phyloP scores from a whole-genome alignment of 441 rosid species.

The Biscutella laevigata region DNA sequence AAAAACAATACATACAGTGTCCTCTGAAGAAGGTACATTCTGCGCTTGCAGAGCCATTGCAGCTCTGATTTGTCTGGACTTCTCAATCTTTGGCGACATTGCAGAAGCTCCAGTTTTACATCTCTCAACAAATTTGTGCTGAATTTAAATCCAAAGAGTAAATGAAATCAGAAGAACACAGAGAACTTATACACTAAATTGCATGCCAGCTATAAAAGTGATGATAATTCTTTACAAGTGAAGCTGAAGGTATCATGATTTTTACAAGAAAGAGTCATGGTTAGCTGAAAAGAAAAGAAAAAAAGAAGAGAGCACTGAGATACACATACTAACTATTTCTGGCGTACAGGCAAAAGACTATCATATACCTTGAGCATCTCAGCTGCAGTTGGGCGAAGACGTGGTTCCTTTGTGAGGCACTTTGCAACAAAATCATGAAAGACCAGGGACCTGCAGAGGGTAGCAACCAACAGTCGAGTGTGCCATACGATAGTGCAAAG shows the following conservation, averaged over 20 bases:
- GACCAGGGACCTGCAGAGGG: slow-evolving; percentile 76
- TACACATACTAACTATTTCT: slow-evolving; percentile 4
- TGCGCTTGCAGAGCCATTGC: slow-evolving; percentile 60
- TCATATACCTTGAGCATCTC: slow-evolving; percentile 88
- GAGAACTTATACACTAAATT: slow-evolving; percentile 1
- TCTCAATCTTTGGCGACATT: slow-evolving; percentile 87
- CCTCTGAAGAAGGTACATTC: slow-evolving; percentile 38
- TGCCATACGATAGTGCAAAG: slow-evolving; percentile 3
- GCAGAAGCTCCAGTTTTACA: slow-evolving; percentile 85
- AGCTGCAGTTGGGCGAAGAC: slow-evolving; percentile 86
- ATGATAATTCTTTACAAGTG: slow-evolving; percentile 11
- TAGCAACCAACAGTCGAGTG: slow-evolving; percentile 13
- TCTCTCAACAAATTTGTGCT: slow-evolving; percentile 95
- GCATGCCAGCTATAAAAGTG: slow-evolving; percentile 10
- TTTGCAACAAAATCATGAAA: slow-evolving; percentile 98
- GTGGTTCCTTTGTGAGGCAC: slow-evolving; percentile 96
- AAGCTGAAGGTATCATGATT: slow-evolving; percentile 5
- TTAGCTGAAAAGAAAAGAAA: background rate
- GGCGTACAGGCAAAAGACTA: background rate
- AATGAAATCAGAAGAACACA: slow-evolving; percentile 21
- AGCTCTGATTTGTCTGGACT: slow-evolving; percentile 71
- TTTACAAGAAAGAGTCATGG: background rate
- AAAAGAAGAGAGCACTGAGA: slow-evolving; percentile 2
- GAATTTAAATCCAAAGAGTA: slow-evolving; percentile 25
- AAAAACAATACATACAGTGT: slow-evolving; percentile 31